A percentile compares a stretch with the other conserved stretches of the same genome.
Conservation (phyloP, 1,284 basidiomycete species). For the Moesziomyces aphidis region DNA sequence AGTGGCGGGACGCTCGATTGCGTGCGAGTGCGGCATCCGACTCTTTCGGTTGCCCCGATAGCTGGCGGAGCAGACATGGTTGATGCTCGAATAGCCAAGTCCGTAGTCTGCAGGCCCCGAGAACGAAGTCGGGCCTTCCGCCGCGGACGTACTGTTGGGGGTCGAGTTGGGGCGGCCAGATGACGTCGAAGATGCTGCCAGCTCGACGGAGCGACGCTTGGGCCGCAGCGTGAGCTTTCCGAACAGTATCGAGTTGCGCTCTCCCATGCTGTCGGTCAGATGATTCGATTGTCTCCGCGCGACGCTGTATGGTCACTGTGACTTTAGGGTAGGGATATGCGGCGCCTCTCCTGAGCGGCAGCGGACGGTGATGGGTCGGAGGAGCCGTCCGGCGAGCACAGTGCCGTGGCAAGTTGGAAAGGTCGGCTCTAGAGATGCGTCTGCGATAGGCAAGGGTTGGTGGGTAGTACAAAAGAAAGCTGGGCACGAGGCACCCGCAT, state of each 20-base stretch:
- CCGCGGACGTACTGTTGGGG: slow-evolving; percentile 5
- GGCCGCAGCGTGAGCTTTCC: slow-evolving; percentile 23
- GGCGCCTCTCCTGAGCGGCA: too few species aligned
- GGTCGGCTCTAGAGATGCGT: too few species aligned
- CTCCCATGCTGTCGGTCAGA: slow-evolving; percentile 9
- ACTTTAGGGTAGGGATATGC: too few species aligned
- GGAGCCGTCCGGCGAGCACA: too few species aligned
- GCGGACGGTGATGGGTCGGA: background rate
- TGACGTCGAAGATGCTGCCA: slow-evolving; percentile 4
- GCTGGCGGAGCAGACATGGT: slow-evolving; percentile 17
- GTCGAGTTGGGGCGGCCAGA: slow-evolving; percentile 9
- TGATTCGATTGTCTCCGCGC: too few species aligned
- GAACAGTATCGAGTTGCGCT: slow-evolving; percentile 33
- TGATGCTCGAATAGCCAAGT: slow-evolving; percentile 46
- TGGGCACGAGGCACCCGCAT: too few species aligned
- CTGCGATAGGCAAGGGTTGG: too few species aligned
- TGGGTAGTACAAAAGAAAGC: too few species aligned
- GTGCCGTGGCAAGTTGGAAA: too few species aligned
- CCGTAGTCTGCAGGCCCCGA: slow-evolving; percentile 26
- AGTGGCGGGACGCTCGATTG: slow-evolving; percentile 23
- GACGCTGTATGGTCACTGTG: too few species aligned
- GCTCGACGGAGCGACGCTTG: slow-evolving; percentile 10
- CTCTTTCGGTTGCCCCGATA: slow-evolving; percentile 19
- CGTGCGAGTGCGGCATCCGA: background rate
- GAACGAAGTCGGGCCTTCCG: slow-evolving; percentile 17